phyloP scores from a whole-genome alignment of 257 asterid species.

The Nicotiana noctiflora region DNA sequence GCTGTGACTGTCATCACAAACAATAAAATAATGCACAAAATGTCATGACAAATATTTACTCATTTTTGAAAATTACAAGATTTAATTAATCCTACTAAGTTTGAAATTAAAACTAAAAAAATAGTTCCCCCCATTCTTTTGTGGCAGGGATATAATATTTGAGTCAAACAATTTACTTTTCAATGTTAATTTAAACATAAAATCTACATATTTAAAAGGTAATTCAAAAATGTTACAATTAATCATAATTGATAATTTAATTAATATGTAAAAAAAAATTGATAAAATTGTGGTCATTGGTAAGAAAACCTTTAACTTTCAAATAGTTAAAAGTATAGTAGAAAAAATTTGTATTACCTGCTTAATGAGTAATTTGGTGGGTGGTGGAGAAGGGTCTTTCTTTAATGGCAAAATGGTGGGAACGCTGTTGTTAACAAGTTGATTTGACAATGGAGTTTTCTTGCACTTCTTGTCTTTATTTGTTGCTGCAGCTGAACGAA shows the following conservation, averaged over 20 bases:
- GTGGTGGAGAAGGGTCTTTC: conserved; percentile 53
- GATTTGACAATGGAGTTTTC: conserved; percentile 48
- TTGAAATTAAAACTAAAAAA: neutral
- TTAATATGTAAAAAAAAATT: too few relatives aligned
- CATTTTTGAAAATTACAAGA: neutral
- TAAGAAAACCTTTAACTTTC: too few relatives aligned
- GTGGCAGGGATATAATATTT: too few relatives aligned
- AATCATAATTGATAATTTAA: too few relatives aligned
- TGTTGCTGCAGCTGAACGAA: conserved; percentile 29
- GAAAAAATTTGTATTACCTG: conserved; percentile 37
- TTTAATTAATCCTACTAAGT: neutral
- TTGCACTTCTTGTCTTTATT: conserved; percentile 41
- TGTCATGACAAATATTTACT: neutral
- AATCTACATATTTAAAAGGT: too few relatives aligned
- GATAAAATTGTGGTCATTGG: too few relatives aligned
- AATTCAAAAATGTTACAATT: too few relatives aligned
- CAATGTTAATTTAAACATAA: too few relatives aligned
- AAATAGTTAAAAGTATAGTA: neutral
- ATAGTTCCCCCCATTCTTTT: too few relatives aligned
- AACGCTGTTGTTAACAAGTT: conserved; percentile 27
- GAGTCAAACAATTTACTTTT: too few relatives aligned
- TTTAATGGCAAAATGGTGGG: conserved; percentile 56
- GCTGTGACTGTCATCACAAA: conserved; percentile 30
- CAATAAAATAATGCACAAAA: conserved; percentile 1
- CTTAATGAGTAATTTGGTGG: conserved; percentile 48